These are phyloP conservation scores for Hyphodiscus hymeniophilus DNA, from an alignment of 495 filamentous ascomycete species.

Conservation along the genomic window DNA sequence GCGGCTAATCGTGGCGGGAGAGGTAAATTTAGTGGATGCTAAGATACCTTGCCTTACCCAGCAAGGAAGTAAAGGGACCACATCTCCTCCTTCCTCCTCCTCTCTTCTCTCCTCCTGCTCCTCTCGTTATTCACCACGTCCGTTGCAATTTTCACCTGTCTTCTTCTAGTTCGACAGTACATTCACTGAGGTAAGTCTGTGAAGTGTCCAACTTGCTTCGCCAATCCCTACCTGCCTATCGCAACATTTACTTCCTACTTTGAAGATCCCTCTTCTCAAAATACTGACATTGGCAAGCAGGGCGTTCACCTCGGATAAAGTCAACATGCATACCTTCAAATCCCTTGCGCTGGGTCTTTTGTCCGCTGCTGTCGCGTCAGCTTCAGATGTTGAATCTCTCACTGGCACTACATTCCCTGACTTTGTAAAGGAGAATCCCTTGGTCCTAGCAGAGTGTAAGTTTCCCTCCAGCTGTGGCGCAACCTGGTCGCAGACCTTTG, in stretches of 20 bases:
- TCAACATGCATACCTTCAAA: slow-evolving; percentile 50
- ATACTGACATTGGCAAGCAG: too few species aligned
- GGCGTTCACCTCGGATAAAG: background rate
- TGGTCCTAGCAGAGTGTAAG: slow-evolving; percentile 76
- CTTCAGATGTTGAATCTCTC: slow-evolving; percentile 75
- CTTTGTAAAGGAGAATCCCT: slow-evolving; percentile 77
- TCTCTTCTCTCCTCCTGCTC: background rate
- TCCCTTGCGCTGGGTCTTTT: slow-evolving; percentile 51
- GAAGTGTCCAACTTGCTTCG: too few species aligned
- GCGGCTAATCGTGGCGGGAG: too few species aligned
- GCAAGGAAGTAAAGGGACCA: slow-evolving; percentile 14
- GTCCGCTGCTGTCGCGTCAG: slow-evolving; percentile 48
- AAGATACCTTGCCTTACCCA: background rate
- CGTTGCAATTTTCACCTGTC: background rate
- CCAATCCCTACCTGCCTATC: too few species aligned
- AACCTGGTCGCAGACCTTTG: slow-evolving; percentile 1
- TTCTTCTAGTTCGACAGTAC: slow-evolving; percentile 3
- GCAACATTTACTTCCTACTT: too few species aligned
- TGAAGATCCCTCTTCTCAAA: too few species aligned
- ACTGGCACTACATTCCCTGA: slow-evolving; percentile 77
- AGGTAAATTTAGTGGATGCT: slow-evolving; percentile 1
- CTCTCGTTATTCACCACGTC: background rate
- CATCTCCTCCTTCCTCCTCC: slow-evolving; percentile 13
- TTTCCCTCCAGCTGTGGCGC: slow-evolving; percentile 14
- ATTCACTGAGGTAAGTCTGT: background rate